Base-by-base conservation (phyloP, 2,329 filamentous ascomycete species). In the Penicillium sp. region DNA sequence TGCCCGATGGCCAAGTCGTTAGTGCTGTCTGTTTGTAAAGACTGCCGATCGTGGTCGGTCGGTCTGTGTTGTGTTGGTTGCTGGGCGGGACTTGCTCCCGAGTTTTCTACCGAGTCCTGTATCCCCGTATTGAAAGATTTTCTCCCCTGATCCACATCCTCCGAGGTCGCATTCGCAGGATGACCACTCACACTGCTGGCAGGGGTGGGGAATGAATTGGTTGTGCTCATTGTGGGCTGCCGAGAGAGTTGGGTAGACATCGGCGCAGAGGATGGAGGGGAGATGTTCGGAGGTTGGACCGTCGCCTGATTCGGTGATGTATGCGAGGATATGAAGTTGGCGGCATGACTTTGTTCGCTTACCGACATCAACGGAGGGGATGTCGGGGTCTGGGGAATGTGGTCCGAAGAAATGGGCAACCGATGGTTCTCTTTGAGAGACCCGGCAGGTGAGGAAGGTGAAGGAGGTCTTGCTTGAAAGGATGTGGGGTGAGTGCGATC, bases 361-460 rank as follows among this genome's bases (percentile, higher is more conserved):
- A 77, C 74, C 73, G 77, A 78, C 77, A 80, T 80, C 72, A 77
- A 78, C 71, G 74, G 73, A 75, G 75, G 72, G 58, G 75, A 77
- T 67, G 70, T 75, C 61, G 72, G 72, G 36, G 72, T 73, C 56
- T 73, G 71, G 35, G 72, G 72, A 31, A 67, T 68, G 53, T 69
- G 67, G 55, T 69, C 71, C 61, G 64, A 69, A 50, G 69, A 63
- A 59, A 65, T 57, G 49, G 59, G 61, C 25, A 66, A 63, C 48
- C 62, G 62, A 48, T 52, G 60, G 56, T 61, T 69, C 63, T 69
- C 70, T 67, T 77, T 77, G 45, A 72, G 59, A 62, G 67, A 69
- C 50, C 68, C 73, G 55, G 69, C 68, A 55, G 75, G 73, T 63
- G 76, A 78, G 19, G 74, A 71, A 57, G 76, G 75, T 55, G 76